Evolutionary conservation across 2,329 filamentous ascomycete genomes (phyloP), one percentile per base, ranked within the genome.

Genomic region (Endothia cerciana): DNA sequence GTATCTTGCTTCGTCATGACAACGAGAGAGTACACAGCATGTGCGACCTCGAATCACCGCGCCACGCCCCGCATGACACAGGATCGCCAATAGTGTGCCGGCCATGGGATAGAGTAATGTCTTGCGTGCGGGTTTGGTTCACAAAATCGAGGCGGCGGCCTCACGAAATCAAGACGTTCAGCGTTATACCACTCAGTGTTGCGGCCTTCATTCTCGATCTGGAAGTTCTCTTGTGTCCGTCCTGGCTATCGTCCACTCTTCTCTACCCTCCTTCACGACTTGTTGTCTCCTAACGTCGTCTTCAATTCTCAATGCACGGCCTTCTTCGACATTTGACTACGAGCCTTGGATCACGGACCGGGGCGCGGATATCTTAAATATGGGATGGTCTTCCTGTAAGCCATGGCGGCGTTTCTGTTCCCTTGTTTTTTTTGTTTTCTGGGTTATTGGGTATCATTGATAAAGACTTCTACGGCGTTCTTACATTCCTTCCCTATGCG

Each of bases 251-350:
- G n/a, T 43, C 53, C 28, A 28, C 49, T 49, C 45, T 59, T 61
- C 62, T 33, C 58, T 47, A 63, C 60, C 58, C 60, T 65, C 66
- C 49, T 62, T 68, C 30, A 51, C 59, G 47, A 57, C 49, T 19
- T 30, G 38, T 28, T 43, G 10, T 53, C 56, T 53, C 57, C 57
- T 65, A 53, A 55, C 53, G 59, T 62, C 36, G 43, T 49, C 56
- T 65, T 68, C 66, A 43, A 63, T 68, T 68, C 63, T 68, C 64
- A 62, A 60, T 36, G 57, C 53, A 60, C 41, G n/a, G 45, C 57
- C 33, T 36, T 43, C 41, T 55, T 61, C 57, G 41, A 55, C 19
- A 33, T 65, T 38, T 60, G 40, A 60, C 30, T 43, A 60, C 58
- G 57, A 60, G 40, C 63, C 49, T 60, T 65, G 63, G 59, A 61